Evolutionary conservation across 768 basidiomycete species (phyloP).

Genomic region (Russula sp.): DNA sequence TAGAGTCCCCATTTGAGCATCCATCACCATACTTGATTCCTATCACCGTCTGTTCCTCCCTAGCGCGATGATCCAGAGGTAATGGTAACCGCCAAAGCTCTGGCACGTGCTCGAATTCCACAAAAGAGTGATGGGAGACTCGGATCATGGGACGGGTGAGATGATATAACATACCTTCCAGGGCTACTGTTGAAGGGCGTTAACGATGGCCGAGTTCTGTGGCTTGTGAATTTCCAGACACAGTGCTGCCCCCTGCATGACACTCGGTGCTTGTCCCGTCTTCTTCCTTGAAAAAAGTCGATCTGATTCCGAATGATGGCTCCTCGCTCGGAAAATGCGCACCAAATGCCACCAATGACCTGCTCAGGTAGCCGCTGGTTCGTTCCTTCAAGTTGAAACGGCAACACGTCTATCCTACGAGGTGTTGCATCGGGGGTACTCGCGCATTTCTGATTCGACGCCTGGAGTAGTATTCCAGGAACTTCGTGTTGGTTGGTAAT

Average conservation of each 20-base stretch:
- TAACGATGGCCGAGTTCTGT: not conserved
- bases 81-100: not conserved
- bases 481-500: not conserved
- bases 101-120: constrained; percentile 9
- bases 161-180: not conserved
- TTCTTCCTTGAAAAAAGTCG: not conserved
- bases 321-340: not conserved
- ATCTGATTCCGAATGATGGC: not conserved
- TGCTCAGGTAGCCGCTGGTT: not conserved
- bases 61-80: not conserved
- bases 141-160: constrained; percentile 13
- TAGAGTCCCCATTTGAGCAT: constrained; percentile 2
- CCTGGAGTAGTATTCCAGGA: not conserved
- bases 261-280: not conserved
- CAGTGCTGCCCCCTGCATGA: not conserved
- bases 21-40: not conserved
- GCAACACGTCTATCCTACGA: not conserved
- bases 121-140: too few relatives aligned
- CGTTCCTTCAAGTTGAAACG: not conserved
- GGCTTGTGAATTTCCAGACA: not conserved
- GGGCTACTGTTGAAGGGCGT: not conserved
- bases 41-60: not conserved
- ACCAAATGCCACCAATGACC: not conserved
- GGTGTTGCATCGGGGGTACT: not conserved
- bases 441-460: not conserved